These are phyloP conservation scores for Lasiodiplodia hormozganensis DNA, from an alignment of 2,329 filamentous ascomycete genomes.

Conservation along the genomic window DNA sequence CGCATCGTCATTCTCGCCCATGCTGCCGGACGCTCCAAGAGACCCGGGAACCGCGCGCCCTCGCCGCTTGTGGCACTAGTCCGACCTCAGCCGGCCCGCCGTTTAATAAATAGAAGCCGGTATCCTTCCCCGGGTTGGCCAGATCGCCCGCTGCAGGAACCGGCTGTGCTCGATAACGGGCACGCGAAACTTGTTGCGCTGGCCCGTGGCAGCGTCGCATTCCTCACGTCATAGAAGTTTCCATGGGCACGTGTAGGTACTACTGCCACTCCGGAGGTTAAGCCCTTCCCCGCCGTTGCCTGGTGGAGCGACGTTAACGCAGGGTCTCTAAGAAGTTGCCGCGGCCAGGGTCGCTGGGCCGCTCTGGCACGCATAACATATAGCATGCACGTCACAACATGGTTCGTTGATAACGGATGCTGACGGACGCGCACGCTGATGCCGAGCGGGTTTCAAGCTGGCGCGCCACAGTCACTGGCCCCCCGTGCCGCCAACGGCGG, in stretches of 20 bases:
- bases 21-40: constrained; percentile 5
- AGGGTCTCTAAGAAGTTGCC: constrained; percentile 1
- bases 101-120: constrained; percentile 13
- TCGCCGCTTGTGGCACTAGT: constrained; percentile 25
- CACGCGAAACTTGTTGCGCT: constrained; percentile 16
- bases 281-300: not conserved
- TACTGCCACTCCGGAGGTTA: not conserved
- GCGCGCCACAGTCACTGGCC: constrained; percentile 4
- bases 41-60: constrained; percentile 20
- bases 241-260: not conserved
- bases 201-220: constrained; percentile 3
- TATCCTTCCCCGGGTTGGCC: constrained; percentile 21
- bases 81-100: constrained; percentile 4
- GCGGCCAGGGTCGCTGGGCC: constrained; percentile 6
- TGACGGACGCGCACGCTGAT: constrained; percentile 16
- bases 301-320: not conserved
- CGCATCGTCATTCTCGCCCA: constrained; percentile 23
- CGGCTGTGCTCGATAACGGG: constrained; percentile 12
- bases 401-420: not conserved
- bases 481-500: not conserved
- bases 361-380: constrained; percentile 13
- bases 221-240: constrained; percentile 13
- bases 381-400: constrained; percentile 7
- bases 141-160: constrained; percentile 25
- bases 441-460: constrained; percentile 9